Percentiles rank a stretch among this genome's conserved stretches.
Evolutionary conservation across 164 flowering plant genomes (phyloP).

Genomic region (Liriodendron chinense): DNA sequence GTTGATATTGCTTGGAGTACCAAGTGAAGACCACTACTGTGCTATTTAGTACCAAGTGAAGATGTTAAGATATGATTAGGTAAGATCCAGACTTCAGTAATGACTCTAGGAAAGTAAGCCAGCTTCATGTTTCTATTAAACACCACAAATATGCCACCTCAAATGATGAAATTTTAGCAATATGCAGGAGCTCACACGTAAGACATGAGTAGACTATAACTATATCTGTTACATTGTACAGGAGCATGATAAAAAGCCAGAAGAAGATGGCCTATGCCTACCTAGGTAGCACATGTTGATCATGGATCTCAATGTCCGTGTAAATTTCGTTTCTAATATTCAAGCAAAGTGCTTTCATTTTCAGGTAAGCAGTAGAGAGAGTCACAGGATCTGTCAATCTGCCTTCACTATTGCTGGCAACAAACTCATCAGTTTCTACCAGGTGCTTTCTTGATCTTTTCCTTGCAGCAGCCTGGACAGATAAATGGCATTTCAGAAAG

Average conservation of each 20-base stretch:
- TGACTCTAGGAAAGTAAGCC: too few relatives aligned
- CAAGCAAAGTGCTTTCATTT: conserved; percentile 74
- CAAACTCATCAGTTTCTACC: conserved; percentile 86
- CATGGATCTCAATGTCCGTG: conserved; percentile 85
- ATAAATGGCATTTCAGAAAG: conserved; percentile 1
- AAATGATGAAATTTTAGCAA: too few relatives aligned
- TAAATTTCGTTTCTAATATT: conserved; percentile 75
- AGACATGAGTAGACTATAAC: too few relatives aligned
- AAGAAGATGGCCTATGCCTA: conserved; percentile 11
- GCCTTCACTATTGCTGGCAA: conserved; percentile 53
- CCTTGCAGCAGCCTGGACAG: conserved; percentile 72
- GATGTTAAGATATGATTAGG: too few relatives aligned
- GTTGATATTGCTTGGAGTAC: too few relatives aligned
- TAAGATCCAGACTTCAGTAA: too few relatives aligned
- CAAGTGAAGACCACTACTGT: too few relatives aligned
- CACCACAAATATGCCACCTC: too few relatives aligned
- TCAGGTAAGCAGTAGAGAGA: conserved; percentile 73
- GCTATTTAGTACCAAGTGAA: too few relatives aligned
- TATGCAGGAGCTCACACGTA: too few relatives aligned
- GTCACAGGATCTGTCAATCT: conserved; percentile 51
- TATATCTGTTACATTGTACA: not conserved
- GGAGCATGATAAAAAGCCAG: not conserved
- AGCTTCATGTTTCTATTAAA: too few relatives aligned
- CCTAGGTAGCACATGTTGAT: conserved; percentile 92
- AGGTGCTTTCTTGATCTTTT: conserved; percentile 84